Evolutionary conservation across 2,329 filamentous ascomycete genomes (phyloP).

Genomic region (Volutella citrinella): DNA sequence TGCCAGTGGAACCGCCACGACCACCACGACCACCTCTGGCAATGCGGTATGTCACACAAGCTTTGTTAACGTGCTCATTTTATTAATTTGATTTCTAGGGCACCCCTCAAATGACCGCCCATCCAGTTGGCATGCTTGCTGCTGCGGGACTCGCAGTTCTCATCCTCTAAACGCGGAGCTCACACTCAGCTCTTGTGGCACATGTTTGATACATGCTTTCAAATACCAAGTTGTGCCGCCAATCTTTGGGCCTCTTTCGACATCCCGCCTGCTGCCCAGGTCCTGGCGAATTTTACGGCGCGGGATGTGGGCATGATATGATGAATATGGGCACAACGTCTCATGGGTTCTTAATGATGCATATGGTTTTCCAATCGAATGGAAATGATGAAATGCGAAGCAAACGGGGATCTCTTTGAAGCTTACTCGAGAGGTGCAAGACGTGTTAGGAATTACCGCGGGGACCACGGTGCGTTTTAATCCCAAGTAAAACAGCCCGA

Average conservation of each 20-base stretch:
- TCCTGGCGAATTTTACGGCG: too few relatives aligned
- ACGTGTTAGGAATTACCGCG: too few relatives aligned
- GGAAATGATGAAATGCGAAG: slow-evolving; percentile 30
- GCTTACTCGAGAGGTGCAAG: slow-evolving; percentile 11
- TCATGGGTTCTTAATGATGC: slow-evolving; percentile 31
- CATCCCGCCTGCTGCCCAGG: too few relatives aligned
- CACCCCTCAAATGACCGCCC: slow-evolving; percentile 40
- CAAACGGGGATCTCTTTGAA: slow-evolving; percentile 17
- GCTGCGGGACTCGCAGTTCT: slow-evolving; percentile 48
- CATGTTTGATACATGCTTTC: slow-evolving; percentile 42
- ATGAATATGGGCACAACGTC: too few relatives aligned
- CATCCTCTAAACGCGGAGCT: slow-evolving; percentile 42
- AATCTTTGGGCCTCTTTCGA: slow-evolving; percentile 26
- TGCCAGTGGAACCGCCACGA: slow-evolving; percentile 18
- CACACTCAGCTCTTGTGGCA: too few relatives aligned
- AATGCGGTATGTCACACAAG: slow-evolving; percentile 25
- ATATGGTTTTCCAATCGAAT: slow-evolving; percentile 33
- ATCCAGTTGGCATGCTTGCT: slow-evolving; percentile 44
- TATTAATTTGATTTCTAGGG: too few relatives aligned
- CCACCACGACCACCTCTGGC: slow-evolving; percentile 16
- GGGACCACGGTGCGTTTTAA: too few relatives aligned
- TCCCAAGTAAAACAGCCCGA: too few relatives aligned
- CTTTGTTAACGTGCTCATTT: slow-evolving; percentile 11
- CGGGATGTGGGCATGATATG: too few relatives aligned
- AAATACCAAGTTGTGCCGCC: slow-evolving; percentile 36